Percentiles rank a stretch among this genome's conserved stretches.
phyloP scores from a whole-genome alignment of 2,329 filamentous ascomycete genomes.

The Colletotrichum cereale region DNA sequence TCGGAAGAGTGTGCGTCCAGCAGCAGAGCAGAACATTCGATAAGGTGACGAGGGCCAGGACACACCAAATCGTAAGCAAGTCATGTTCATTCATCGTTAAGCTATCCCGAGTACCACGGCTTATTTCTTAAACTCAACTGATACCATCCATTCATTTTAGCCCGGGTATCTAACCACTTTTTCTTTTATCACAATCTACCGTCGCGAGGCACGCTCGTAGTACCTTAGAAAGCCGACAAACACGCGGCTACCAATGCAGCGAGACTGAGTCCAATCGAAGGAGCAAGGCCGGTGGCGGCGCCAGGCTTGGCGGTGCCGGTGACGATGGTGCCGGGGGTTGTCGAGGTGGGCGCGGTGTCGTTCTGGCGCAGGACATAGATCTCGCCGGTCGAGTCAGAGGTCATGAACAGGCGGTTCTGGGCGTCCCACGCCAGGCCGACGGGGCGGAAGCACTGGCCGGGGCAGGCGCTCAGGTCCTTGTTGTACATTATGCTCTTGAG shows the following conservation, averaged over 20 bases:
- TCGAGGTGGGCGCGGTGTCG: conserved; percentile 21
- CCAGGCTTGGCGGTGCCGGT: conserved; percentile 22
- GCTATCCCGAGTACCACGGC: neutral
- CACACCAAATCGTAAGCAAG: neutral
- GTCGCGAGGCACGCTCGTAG: no score
- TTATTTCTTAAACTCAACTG: no score
- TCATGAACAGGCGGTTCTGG: conserved; percentile 70
- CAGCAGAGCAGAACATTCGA: neutral
- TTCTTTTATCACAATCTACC: neutral
- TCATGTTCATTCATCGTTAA: neutral
- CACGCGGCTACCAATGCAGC: neutral
- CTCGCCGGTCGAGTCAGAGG: conserved; percentile 73
- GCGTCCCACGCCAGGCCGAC: conserved; percentile 67
- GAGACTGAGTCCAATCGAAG: conserved; percentile 4
- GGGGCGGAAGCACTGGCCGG: conserved; percentile 71
- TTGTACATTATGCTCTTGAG: conserved; percentile 68
- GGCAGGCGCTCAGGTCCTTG: conserved; percentile 64
- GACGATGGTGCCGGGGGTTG: conserved; percentile 28
- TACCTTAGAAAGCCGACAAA: neutral
- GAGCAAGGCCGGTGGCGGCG: conserved; percentile 2
- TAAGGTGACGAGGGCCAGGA: neutral
- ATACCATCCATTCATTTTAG: neutral
- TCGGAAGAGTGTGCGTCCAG: no score
- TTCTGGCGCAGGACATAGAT: conserved; percentile 65
- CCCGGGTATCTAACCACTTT: neutral